Base-by-base conservation (phyloP, 805 yeast genomes). In the Candida parachauliodes region DNA sequence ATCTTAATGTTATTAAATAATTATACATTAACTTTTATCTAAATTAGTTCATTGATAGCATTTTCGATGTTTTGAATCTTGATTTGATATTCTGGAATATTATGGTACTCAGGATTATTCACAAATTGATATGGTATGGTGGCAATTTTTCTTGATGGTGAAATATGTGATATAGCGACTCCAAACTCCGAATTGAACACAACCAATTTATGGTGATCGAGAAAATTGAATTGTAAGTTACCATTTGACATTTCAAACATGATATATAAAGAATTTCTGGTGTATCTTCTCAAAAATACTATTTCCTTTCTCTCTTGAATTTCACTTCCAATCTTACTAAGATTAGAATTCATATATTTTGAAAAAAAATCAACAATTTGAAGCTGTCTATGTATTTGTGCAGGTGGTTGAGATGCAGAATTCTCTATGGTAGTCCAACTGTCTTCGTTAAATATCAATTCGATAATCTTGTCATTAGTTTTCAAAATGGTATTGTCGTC, bases 241-340 rank as follows among this genome's bases (percentile, higher is more conserved):
- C 96, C 96, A 55, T 88, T 87, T 54, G 95, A 86, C 67, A 93
- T 65, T 59, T 88, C 91, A 66, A 93, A 93, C 94, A 89, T 84
- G 39, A 89, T 87, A 57, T 77, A 87, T 45, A 79, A 81, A 32
- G 79, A 75, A 37, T 81, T 79, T 59, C 98, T 79, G 17, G 87
- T 78, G 55, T 85, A 88, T 50, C 94, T 75, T 66, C 93, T 79
- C 47, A 91, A 70, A 57, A 84, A 88, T 9, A 86, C 82, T 43
- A 77, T 79, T 46, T 79, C 86, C 42, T 74, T 72, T 49, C 79
- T 70, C 38, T 76, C 78, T 38, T 73, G 77, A 40, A 76, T 77
- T 42, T 78, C 79, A 34, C 89, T 79, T 32, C 35, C 35, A 23
- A 83, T 87, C 54, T 84, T 85, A 32, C 88, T 85, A 50, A 91